Percentiles rank a stretch among this genome's conserved stretches.
These are phyloP conservation scores for Flaveria brownii DNA, from an alignment of 129 eudicot species.

Conservation along the genomic window DNA sequence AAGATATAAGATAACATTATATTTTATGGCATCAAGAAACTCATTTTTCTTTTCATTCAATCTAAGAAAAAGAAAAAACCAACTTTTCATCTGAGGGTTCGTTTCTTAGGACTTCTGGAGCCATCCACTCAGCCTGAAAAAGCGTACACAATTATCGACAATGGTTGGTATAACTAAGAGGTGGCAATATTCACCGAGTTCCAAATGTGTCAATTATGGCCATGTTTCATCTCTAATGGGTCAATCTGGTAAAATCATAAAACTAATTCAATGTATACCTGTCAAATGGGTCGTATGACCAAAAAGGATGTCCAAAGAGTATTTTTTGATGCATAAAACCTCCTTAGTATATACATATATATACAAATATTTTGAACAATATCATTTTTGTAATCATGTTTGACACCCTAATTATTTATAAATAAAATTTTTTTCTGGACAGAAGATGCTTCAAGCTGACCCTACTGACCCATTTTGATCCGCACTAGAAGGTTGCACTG, in stretches of 20 bases:
- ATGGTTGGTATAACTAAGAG: neutral
- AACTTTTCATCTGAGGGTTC: constrained; percentile 98
- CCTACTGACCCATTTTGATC: neutral
- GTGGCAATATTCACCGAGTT: neutral
- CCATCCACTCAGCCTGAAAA: constrained; percentile 99
- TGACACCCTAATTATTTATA: neutral
- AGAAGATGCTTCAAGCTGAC: neutral
- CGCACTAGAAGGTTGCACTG: neutral
- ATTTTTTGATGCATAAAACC: neutral
- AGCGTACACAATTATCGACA: constrained; percentile 15
- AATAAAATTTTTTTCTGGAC: neutral
- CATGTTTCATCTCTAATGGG: neutral
- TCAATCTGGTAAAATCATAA: neutral
- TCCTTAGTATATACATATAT: neutral
- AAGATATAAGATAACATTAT: neutral
- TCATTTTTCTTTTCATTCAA: neutral
- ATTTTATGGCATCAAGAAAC: constrained; percentile 20
- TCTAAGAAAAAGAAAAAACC: constrained; percentile 22
- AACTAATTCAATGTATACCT: neutral
- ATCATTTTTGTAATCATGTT: neutral
- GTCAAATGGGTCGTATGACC: neutral
- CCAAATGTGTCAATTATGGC: neutral
- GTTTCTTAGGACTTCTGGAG: constrained; percentile 95
- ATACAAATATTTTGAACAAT: neutral
- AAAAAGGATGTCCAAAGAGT: neutral